Conservation (phyloP, 2,329 filamentous ascomycete genomes). For the Claviceps humidiphila region DNA sequence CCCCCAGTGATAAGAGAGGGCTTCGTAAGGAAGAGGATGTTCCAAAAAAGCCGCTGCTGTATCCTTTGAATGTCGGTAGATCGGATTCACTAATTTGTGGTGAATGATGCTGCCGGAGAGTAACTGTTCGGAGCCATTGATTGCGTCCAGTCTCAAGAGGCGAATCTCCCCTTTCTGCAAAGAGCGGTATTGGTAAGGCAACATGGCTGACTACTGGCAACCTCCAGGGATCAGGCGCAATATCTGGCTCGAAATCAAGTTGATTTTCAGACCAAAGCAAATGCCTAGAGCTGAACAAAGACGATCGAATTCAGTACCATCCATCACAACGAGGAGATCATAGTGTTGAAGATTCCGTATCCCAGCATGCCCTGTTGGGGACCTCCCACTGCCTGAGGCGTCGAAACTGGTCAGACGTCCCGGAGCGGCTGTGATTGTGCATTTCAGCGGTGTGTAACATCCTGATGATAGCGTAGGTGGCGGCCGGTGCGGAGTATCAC, state of each 20-base stretch:
- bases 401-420: too few species aligned
- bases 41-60: neutral
- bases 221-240: neutral
- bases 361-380: too few species aligned
- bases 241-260: neutral
- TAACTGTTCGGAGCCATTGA: neutral
- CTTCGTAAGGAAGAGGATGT: constrained; percentile 3
- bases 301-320: too few species aligned
- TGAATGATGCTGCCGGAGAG: constrained; percentile 6
- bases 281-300: too few species aligned
- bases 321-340: too few species aligned
- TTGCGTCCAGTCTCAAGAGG: constrained; percentile 4
- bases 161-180: constrained; percentile 5
- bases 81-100: constrained; percentile 1
- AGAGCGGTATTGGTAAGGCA: constrained; percentile 2
- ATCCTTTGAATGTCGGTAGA: neutral
- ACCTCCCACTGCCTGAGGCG: too few species aligned
- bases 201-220: neutral
- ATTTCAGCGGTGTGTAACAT: too few species aligned
- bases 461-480: too few species aligned
- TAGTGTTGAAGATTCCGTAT: too few species aligned
- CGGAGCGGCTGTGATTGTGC: too few species aligned
- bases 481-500: too few species aligned
- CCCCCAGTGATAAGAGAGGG: constrained; percentile 8
- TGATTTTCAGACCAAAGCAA: neutral